A percentile compares a stretch with the other conserved stretches of the same genome.
Evolutionary conservation across 164 flowering plant genomes (phyloP).

Genomic region (Dillenia turbinata): DNA sequence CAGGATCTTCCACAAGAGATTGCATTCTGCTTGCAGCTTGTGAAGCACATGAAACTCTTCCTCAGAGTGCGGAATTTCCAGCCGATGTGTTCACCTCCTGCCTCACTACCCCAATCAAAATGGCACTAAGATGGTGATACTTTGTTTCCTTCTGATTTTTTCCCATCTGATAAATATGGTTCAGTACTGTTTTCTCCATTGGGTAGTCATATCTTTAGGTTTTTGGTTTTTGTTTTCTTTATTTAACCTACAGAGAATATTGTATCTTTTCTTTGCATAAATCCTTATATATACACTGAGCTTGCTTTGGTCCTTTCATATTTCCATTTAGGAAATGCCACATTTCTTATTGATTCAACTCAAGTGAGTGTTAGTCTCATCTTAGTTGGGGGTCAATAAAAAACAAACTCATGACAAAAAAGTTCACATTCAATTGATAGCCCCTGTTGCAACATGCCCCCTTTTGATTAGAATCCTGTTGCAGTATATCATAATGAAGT

Average conservation of each 20-base stretch:
- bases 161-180: background rate
- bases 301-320: background rate
- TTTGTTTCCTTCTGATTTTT: background rate
- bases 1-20: constrained; percentile 63
- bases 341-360: too few relatives aligned
- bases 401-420: too few relatives aligned
- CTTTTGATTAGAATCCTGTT: too few relatives aligned
- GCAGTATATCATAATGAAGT: too few relatives aligned
- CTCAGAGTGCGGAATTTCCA: constrained; percentile 95
- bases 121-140: constrained; percentile 88
- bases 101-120: constrained; percentile 97
- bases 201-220: background rate
- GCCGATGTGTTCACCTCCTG: constrained; percentile 98
- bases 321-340: too few relatives aligned
- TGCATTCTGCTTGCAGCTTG: constrained; percentile 96
- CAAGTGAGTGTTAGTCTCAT: too few relatives aligned
- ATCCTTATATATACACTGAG: background rate
- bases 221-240: background rate
- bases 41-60: constrained; percentile 97
- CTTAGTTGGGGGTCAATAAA: too few relatives aligned
- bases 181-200: too few relatives aligned
- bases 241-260: background rate
- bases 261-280: background rate
- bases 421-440: too few relatives aligned
- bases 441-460: too few relatives aligned